Conservation (phyloP, 257 asterid genomes). For the Solanum ossicruentum region DNA sequence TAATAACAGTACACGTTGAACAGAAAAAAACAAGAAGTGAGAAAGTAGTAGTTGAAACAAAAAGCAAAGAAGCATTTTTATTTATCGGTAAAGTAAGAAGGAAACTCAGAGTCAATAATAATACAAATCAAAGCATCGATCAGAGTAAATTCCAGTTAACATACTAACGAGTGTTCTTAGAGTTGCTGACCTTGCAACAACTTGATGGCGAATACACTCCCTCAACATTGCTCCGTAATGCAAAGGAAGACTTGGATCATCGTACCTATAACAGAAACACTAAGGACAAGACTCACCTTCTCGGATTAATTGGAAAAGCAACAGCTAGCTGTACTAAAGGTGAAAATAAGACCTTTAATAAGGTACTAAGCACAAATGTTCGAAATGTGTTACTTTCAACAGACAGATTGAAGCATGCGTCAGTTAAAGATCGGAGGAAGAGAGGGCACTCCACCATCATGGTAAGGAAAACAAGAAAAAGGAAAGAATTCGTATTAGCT, state of each 20-base stretch:
- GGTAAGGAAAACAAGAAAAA: neutral
- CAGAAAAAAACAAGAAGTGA: neutral
- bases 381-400: neutral
- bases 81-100: neutral
- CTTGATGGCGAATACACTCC: slow-evolving; percentile 89
- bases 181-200: slow-evolving; percentile 56
- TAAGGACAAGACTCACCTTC: neutral
- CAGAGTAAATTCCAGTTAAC: neutral
- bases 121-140: neutral
- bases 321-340: neutral
- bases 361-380: neutral
- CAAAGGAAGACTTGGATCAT: slow-evolving; percentile 61
- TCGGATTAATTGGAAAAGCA: neutral
- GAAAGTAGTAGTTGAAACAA: neutral
- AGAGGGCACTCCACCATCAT: neutral
- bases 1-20: neutral
- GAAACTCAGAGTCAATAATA: neutral
- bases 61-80: neutral
- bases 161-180: neutral
- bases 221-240: slow-evolving; percentile 82
- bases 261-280: slow-evolving; percentile 34
- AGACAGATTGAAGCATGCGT: neutral
- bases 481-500: slow-evolving; percentile 11
- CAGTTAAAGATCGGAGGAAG: neutral
- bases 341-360: neutral